Base-by-base conservation (phyloP, 1,139 yeast genomes). In the Arxiozyma slooffiae region DNA sequence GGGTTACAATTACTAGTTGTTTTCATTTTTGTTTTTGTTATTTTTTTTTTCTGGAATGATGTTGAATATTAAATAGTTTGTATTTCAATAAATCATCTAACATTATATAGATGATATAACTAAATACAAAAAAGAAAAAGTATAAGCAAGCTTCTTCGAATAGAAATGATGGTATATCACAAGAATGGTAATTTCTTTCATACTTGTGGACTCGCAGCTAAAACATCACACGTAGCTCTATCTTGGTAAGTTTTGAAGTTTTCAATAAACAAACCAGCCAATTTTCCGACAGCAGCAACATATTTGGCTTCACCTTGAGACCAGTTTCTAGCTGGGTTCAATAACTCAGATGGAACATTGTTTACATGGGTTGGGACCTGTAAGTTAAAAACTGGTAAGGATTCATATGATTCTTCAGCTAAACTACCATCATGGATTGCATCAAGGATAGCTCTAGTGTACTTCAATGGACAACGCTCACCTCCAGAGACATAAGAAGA, bases 381-480 rank as follows among this genome's bases (percentile, higher is more conserved):
- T 73, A 92, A 79, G 73, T 88, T 88, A 76, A 92, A 92, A 51
- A 84, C 81, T 60, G 90, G 95, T 75, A 86, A 83, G 50, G 75
- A 75, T 74, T 90, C 97, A 71, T 76, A 90, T 66, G 85, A 86
- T 57, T 76, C 92, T 64, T 86, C 74, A 59, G 80, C 80, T 64
- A 92, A 79, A 64, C 85, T 83, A 58, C 97, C 98, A 58, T 89
- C 80, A 75, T 92, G 97, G 66, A 92, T 90, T 49, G 97, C 82
- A 70, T 92, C 96, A 68, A 92, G 78, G 58, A 92, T 90, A 55
- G 96, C 96, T 76, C 98, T 85, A 56, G 98, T 92, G 81, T 89
- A 90, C 73, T 92, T 92, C 72, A 92, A 81, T 53, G 97, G 94
- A 75, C 97, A 92, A 77, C 98, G 85, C 78, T 86, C 84, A 68